These are phyloP conservation scores for Calonectria montana DNA, from an alignment of 2,329 filamentous ascomycete species.

Conservation along the genomic window DNA sequence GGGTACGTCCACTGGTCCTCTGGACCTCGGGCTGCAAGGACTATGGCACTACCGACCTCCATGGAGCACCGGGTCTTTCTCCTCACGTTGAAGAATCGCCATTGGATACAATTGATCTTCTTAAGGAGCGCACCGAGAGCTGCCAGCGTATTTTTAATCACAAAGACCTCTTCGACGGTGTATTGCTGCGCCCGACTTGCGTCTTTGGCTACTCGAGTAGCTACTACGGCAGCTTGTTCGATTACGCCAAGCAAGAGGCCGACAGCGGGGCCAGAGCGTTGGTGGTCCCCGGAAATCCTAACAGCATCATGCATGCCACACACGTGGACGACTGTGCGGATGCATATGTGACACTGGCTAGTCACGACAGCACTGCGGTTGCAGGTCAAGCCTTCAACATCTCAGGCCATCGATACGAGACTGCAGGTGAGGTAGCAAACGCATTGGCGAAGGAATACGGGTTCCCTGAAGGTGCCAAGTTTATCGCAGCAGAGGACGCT, in stretches of 20 bases:
- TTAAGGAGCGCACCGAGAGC: slow-evolving; percentile 45
- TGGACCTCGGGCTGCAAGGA: slow-evolving; percentile 63
- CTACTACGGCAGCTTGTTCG: slow-evolving; percentile 56
- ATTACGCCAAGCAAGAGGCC: slow-evolving; percentile 45
- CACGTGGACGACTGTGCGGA: slow-evolving; percentile 63
- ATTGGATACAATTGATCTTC: slow-evolving; percentile 44
- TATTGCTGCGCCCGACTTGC: slow-evolving; percentile 58
- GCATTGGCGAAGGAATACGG: slow-evolving; percentile 55
- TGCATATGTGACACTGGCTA: slow-evolving; percentile 58
- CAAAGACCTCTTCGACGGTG: slow-evolving; percentile 53
- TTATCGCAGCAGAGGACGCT: slow-evolving; percentile 33
- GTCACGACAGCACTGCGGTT: slow-evolving; percentile 47
- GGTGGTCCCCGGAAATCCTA: slow-evolving; percentile 46
- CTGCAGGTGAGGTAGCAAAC: slow-evolving; percentile 49
- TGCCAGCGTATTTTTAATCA: slow-evolving; percentile 49
- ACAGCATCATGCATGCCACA: slow-evolving; percentile 57
- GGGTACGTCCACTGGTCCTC: slow-evolving; percentile 55
- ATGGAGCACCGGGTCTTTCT: slow-evolving; percentile 48
- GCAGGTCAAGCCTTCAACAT: slow-evolving; percentile 58
- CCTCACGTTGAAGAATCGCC: slow-evolving; percentile 58
- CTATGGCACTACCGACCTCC: slow-evolving; percentile 53
- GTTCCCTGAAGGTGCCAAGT: slow-evolving; percentile 46
- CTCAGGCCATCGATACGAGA: slow-evolving; percentile 58
- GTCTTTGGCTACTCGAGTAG: slow-evolving; percentile 59
- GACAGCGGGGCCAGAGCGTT: slow-evolving; percentile 37